Percentiles rank a stretch among this genome's conserved stretches.
Evolutionary conservation across 441 rosid species (phyloP).

Genomic region (Erodium texanum): DNA sequence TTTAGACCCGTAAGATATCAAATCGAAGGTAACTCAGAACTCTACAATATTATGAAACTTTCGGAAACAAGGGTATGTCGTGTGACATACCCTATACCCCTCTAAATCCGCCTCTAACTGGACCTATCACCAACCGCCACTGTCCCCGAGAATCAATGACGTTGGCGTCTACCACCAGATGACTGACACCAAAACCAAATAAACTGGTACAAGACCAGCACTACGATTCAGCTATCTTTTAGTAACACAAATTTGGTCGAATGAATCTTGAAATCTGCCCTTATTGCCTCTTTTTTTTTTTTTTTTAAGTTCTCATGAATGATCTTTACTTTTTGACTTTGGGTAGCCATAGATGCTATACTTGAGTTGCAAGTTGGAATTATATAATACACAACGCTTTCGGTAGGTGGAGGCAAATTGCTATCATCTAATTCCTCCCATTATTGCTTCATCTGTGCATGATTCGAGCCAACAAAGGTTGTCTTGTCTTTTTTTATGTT

Average conservation of each 20-base stretch:
- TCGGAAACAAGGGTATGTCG: too few relatives aligned
- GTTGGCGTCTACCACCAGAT: too few relatives aligned
- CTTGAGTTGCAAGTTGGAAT: conserved; percentile 7
- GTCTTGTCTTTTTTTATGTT: background rate
- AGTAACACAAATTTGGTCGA: background rate
- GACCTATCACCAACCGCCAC: too few relatives aligned
- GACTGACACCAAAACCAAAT: too few relatives aligned
- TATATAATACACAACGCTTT: background rate
- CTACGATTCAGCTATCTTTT: too few relatives aligned
- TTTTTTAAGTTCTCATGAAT: background rate
- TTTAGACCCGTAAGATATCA: too few relatives aligned
- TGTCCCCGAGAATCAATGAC: too few relatives aligned
- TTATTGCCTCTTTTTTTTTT: background rate
- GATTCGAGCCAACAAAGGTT: background rate
- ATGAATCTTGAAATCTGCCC: background rate
- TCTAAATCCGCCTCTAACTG: too few relatives aligned
- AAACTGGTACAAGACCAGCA: too few relatives aligned
- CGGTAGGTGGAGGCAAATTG: background rate
- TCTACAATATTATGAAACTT: too few relatives aligned
- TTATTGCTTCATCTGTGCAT: background rate
- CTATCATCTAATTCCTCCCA: background rate
- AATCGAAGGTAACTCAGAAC: too few relatives aligned
- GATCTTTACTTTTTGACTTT: conserved; percentile 6
- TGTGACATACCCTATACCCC: too few relatives aligned
- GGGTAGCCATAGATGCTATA: background rate